phyloP scores from a whole-genome alignment of 805 yeast genomes.

The Kuraishia capsulata region DNA sequence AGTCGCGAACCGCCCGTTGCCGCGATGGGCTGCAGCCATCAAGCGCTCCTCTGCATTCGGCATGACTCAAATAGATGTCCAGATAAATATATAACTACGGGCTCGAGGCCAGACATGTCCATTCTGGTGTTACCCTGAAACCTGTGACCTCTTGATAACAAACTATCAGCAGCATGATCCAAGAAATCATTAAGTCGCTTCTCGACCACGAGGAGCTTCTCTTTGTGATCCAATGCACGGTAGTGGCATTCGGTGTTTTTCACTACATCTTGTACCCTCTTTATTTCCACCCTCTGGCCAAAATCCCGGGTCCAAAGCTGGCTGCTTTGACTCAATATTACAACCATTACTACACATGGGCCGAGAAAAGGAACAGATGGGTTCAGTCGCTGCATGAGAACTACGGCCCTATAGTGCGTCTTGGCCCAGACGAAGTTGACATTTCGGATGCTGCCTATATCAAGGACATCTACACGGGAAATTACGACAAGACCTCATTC shows the following conservation, averaged over 20 bases:
- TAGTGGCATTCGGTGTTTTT: neutral
- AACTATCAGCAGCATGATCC: too few species aligned
- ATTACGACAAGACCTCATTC: conserved; percentile 48
- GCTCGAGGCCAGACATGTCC: too few species aligned
- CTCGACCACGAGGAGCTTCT: conserved; percentile 2
- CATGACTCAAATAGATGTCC: too few species aligned
- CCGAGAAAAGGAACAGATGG: conserved; percentile 37
- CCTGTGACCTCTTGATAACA: too few species aligned
- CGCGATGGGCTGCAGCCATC: too few species aligned
- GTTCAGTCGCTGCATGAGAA: conserved; percentile 41
- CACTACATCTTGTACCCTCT: conserved; percentile 27
- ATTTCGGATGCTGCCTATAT: conserved; percentile 40
- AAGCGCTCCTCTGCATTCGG: too few species aligned
- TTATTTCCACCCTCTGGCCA: conserved; percentile 35
- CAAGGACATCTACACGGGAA: conserved; percentile 45
- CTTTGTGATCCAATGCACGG: neutral
- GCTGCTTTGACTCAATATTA: conserved; percentile 35
- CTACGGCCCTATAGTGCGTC: conserved; percentile 55
- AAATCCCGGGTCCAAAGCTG: conserved; percentile 50
- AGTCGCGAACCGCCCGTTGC: too few species aligned
- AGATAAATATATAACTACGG: too few species aligned
- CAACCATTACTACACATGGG: conserved; percentile 32
- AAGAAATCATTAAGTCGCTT: too few species aligned
- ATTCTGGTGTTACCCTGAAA: too few species aligned
- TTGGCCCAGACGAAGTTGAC: conserved; percentile 55